Percentiles rank a stretch among this genome's conserved stretches.
Conservation (phyloP, 345 rosid genomes). For the Capsella bursapastoris region DNA sequence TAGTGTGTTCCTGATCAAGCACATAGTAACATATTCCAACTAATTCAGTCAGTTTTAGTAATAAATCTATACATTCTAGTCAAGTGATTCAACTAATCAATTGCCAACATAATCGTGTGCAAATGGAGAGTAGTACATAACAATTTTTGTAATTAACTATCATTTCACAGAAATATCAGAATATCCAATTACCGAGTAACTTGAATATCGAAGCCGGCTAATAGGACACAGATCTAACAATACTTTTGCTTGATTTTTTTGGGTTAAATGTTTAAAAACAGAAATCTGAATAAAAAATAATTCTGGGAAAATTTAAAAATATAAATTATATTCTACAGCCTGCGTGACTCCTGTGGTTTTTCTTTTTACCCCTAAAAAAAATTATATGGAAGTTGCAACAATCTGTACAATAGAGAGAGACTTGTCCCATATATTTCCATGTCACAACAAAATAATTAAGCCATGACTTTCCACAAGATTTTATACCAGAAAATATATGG, state of each 20-base stretch:
- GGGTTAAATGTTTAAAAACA: neutral
- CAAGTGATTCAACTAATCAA: neutral
- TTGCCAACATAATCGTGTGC: neutral
- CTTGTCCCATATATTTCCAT: slow-evolving; percentile 40
- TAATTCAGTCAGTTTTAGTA: neutral
- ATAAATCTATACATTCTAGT: neutral
- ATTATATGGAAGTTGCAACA: slow-evolving; percentile 41
- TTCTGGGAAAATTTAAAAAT: neutral
- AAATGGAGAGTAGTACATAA: neutral
- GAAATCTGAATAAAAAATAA: neutral
- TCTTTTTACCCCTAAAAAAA: slow-evolving; percentile 33
- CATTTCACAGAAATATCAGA: neutral
- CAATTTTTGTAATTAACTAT: neutral
- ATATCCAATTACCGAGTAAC: neutral
- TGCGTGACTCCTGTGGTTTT: slow-evolving; percentile 31
- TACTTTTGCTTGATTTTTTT: neutral
- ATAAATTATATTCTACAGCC: slow-evolving; percentile 40
- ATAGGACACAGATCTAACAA: neutral
- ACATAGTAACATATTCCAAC: neutral
- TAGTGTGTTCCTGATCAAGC: neutral
- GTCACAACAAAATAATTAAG: slow-evolving; percentile 33
- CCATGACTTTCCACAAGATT: slow-evolving; percentile 38
- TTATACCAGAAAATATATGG: slow-evolving; percentile 35
- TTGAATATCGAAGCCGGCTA: neutral
- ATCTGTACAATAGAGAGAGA: slow-evolving; percentile 46